A percentile compares a stretch with the other conserved stretches of the same genome.
Conservation (phyloP, 345 rosid genomes). For the Viola odorata region DNA sequence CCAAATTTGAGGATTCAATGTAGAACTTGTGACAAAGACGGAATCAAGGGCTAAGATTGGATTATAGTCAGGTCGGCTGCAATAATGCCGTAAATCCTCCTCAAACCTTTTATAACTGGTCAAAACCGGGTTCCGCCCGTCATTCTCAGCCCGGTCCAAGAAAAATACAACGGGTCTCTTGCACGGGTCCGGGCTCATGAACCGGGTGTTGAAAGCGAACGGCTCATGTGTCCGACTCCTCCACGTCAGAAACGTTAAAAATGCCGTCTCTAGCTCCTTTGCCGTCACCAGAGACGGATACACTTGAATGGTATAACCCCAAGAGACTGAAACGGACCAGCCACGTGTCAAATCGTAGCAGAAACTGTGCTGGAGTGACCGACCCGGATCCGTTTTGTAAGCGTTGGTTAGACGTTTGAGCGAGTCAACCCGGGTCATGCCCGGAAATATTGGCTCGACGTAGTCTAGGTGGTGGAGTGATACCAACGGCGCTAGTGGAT, state of each 20-base stretch:
- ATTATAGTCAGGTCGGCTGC: conserved; percentile 33
- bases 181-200: conserved; percentile 46
- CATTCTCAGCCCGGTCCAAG: conserved; percentile 42
- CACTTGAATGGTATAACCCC: conserved; percentile 81
- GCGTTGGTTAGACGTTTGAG: conserved; percentile 43
- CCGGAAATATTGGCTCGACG: conserved; percentile 56
- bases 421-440: conserved; percentile 36
- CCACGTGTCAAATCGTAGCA: conserved; percentile 57
- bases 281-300: conserved; percentile 52
- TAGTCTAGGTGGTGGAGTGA: conserved; percentile 84
- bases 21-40: conserved; percentile 39
- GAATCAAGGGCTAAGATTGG: conserved; percentile 31
- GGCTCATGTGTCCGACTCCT: conserved; percentile 56
- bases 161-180: conserved; percentile 57
- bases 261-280: conserved; percentile 52
- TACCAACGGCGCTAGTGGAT: conserved; percentile 78
- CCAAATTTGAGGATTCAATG: conserved; percentile 47
- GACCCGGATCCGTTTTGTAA: conserved; percentile 54
- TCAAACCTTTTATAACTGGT: conserved; percentile 45
- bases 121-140: conserved; percentile 6
- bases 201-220: conserved; percentile 65
- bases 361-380: conserved; percentile 67
- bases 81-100: conserved; percentile 26
- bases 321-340: conserved; percentile 73
- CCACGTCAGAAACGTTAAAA: conserved; percentile 69